Evolutionary conservation across 73 alveolate genomes (phyloP).

Genomic region (Effrenium voratum): DNA sequence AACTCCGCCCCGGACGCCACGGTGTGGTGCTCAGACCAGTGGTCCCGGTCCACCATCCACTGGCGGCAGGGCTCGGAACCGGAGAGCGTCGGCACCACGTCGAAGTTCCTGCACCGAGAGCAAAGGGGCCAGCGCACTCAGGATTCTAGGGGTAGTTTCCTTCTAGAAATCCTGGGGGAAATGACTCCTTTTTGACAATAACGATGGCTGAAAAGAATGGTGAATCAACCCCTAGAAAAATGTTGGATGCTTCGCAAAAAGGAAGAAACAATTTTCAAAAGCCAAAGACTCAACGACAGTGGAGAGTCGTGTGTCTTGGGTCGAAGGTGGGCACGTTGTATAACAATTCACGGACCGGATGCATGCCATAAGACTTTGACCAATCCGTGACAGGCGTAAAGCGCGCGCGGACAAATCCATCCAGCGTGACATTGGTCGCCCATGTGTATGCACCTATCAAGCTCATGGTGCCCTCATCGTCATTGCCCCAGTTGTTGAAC

Average conservation of each 20-base stretch:
- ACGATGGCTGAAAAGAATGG: no score
- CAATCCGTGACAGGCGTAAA: constrained; percentile 71
- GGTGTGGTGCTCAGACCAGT: constrained; percentile 83
- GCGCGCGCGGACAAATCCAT: constrained; percentile 34
- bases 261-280: no score
- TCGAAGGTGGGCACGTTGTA: constrained; percentile 84
- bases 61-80: constrained; percentile 83
- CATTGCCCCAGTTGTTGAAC: constrained; percentile 52
- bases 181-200: no score
- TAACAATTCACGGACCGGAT: constrained; percentile 74
- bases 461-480: constrained; percentile 49
- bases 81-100: constrained; percentile 65
- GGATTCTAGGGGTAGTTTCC: no score
- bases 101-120: no score
- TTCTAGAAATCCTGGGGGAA: no score
- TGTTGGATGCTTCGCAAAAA: no score
- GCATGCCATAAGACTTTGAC: constrained; percentile 84
- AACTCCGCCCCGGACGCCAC: constrained; percentile 85
- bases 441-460: constrained; percentile 33
- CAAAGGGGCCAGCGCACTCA: no score
- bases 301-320: constrained; percentile 36
- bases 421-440: constrained; percentile 58
- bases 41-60: constrained; percentile 57
- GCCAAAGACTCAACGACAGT: no score
- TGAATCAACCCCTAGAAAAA: no score